Conservation (phyloP, 202 grass and related monocot genomes). For the Bolboschoenoplectus hybrid region DNA sequence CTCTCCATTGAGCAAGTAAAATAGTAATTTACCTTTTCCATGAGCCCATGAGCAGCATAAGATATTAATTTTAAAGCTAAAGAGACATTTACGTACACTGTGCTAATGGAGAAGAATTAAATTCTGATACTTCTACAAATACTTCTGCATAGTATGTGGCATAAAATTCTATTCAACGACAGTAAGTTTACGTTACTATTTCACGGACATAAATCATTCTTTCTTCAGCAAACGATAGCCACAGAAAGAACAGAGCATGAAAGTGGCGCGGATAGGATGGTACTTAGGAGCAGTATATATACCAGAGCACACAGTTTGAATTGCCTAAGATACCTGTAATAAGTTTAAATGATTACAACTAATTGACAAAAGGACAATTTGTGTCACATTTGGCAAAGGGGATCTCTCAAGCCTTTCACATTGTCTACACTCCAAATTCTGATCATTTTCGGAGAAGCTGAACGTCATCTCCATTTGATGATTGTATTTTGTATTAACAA, state of each 20-base stretch:
- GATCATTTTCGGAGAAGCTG: background rate
- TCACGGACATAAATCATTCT: too few species aligned
- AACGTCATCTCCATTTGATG: background rate
- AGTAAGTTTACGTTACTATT: too few species aligned
- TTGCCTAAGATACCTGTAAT: background rate
- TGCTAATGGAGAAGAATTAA: background rate
- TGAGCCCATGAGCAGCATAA: background rate
- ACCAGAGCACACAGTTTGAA: background rate
- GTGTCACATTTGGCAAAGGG: background rate
- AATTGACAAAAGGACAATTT: background rate
- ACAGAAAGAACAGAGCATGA: background rate
- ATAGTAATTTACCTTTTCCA: background rate
- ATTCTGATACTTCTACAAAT: too few species aligned
- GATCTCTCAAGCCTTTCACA: slow-evolving; percentile 24
- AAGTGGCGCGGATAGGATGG: background rate
- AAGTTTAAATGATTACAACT: slow-evolving; percentile 10
- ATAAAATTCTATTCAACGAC: too few species aligned
- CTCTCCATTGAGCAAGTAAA: background rate
- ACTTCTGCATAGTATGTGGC: too few species aligned
- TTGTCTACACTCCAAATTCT: background rate
- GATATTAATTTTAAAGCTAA: background rate
- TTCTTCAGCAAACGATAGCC: too few species aligned
- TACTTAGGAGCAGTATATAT: background rate
- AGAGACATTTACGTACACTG: background rate
- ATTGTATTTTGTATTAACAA: background rate